Evolutionary conservation across 2,329 filamentous ascomycete genomes (phyloP), one percentile per base, ranked within the genome.

Genomic region (Curvularia sp.): DNA sequence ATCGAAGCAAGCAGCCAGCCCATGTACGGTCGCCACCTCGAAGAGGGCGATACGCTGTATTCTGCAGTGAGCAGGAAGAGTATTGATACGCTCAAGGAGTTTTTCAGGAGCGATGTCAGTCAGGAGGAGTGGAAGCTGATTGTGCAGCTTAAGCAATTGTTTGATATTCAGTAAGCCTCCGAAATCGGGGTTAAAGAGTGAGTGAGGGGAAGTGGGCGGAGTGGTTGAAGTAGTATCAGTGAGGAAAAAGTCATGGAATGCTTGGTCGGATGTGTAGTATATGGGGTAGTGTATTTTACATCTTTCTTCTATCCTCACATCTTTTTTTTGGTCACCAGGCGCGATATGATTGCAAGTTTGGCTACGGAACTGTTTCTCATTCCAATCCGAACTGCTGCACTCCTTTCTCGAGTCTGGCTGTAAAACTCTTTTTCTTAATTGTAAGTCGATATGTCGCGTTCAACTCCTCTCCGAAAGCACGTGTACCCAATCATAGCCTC

Each of bases 11-110:
- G 89, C 58, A 92, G 94, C 76, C 95, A 99, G 82, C 96, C 95
- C 15, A 87, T 90, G 58, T 99, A 99, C 75, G 95, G 95, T 58
- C 90, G 95, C 61, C 95, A 99, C 64, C 86, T 99, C 50, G 95
- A 99, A 78, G 94, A 99, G 78, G 87, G 88, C 64, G 95, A 99
- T 77, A 85, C 81, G 1, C 84, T 99, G 13, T 98, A 97, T 85
- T 94, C 90, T 65, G 84, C 90, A 60, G 92, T 99, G 71, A 95
- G 91, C 43, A 86, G 95, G 67, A 85, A 87, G 68, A 95, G 90
- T 73, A 99, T 99, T 77, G 92, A 99, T 80, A 93, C 89, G 8
- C 86, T 99, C 65, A 99, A 99, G 85, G 92, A 97, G 75, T 97
- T 92, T 77, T 99, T 97, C 82, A 85, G 93, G 56, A 82, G 87